Evolutionary conservation across 2,329 filamentous ascomycete genomes (phyloP), one percentile per base, ranked within the genome.

Genomic region (Xylariales sp.): DNA sequence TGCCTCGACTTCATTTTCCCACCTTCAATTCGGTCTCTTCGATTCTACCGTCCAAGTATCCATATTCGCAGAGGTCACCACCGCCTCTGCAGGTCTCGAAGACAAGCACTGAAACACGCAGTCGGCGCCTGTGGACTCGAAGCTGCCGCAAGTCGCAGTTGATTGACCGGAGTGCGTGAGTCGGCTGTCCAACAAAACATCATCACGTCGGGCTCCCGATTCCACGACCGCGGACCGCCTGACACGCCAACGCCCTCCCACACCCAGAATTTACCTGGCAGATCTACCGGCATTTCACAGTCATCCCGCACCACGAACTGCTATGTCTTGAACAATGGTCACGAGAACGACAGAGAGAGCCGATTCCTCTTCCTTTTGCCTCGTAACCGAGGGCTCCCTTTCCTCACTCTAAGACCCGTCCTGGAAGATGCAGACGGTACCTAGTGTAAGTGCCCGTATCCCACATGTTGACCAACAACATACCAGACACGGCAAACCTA

Each of bases 341-440:
- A 56, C 51, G 54, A 57, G 48, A 50, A 55, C 48, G 41, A 45
- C 44, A 32, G 42, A 51, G 45, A 53, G 49, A 51, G 33, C 50
- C 43, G 38, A 46, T 47, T 51, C 46, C 51, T 51, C 49, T 51
- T 54, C 44, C 46, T 45, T 40, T 38, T 50, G 53, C 54, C 55
- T 57, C 51, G 52, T 41, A 49, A 55, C 51, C 58, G 56, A 56
- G 55, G 56, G 57, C 55, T 60, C 53, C 54, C 54, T 46, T 45
- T 47, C 48, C 35, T 48, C 55, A 57, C 60, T 53, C 57, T 62
- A 63, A 60, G 56, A 55, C 55, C 58, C 58, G 57, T 56, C 60
- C 56, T 29, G 61, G n/a, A 71, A 59, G 56, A 75, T 75, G 72
- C 72, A 75, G 69, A 66, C 71, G 52, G 67, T 75, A 64, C 71